phyloP scores from a whole-genome alignment of 768 basidiomycete species.

The Austroboletus eburneus region DNA sequence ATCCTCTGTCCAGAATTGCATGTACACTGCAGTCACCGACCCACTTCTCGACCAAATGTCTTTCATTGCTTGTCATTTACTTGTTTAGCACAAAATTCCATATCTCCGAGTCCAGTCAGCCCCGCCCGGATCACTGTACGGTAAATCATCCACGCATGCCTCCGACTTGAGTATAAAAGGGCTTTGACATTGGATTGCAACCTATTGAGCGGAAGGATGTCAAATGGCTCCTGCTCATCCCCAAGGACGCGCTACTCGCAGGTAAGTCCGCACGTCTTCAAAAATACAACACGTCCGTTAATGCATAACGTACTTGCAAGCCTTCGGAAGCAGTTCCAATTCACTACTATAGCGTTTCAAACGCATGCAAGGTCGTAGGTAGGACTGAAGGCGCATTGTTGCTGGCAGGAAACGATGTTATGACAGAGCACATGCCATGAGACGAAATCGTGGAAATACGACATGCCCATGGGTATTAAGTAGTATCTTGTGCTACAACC shows the following conservation, averaged over 20 bases:
- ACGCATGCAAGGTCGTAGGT: conserved; percentile 3
- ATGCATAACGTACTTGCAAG: background rate
- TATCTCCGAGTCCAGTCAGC: background rate
- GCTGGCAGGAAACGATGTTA: no score
- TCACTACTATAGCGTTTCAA: conserved; percentile 1
- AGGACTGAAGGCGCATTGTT: no score
- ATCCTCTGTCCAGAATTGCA: no score
- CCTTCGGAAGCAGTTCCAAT: background rate
- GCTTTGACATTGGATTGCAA: no score
- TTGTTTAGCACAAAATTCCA: background rate
- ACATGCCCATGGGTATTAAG: conserved; percentile 9
- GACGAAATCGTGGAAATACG: conserved; percentile 1
- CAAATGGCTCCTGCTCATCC: no score
- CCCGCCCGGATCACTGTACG: conserved; percentile 12
- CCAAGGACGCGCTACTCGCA: no score
- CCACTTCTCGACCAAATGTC: conserved; percentile 10
- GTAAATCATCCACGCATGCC: conserved; percentile 13
- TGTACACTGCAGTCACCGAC: conserved; percentile 7
- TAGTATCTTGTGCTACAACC: conserved; percentile 4
- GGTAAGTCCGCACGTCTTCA: conserved; percentile 1
- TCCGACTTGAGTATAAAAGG: conserved; percentile 21
- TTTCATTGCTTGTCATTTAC: no score
- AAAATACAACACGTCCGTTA: background rate
- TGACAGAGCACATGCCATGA: background rate
- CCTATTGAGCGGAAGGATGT: no score